A percentile compares a stretch with the other conserved stretches of the same genome.
These are phyloP conservation scores for Xerocomus potaroensis DNA, from an alignment of 768 basidiomycete genomes.

Conservation along the genomic window DNA sequence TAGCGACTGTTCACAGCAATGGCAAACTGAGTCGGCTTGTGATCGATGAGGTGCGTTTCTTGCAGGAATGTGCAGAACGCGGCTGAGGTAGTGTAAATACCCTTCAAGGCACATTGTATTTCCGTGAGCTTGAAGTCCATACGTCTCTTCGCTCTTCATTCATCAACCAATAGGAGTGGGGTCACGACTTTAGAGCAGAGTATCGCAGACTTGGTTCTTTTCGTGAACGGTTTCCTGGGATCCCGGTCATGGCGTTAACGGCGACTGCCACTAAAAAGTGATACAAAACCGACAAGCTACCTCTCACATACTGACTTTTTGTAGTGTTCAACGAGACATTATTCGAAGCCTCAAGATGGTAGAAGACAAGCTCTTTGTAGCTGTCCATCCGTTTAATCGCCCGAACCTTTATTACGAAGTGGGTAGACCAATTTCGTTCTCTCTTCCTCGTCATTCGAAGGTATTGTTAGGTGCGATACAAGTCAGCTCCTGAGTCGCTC, in stretches of 20 bases:
- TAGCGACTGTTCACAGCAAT: constrained; percentile 49
- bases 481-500: constrained; percentile 45
- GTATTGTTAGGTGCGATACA: constrained; percentile 54
- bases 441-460: background rate
- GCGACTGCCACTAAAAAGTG: constrained; percentile 76
- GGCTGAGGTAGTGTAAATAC: constrained; percentile 4
- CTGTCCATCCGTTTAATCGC: constrained; percentile 78
- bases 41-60: constrained; percentile 64
- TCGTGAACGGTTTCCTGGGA: constrained; percentile 56
- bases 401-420: constrained; percentile 81
- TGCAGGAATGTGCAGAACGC: background rate
- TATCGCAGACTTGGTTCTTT: constrained; percentile 72
- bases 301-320: constrained; percentile 3
- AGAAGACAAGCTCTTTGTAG: constrained; percentile 51
- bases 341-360: constrained; percentile 60
- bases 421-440: background rate
- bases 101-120: constrained; percentile 73
- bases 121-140: constrained; percentile 44
- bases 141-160: background rate
- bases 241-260: constrained; percentile 86
- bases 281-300: background rate
- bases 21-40: constrained; percentile 67
- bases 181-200: constrained; percentile 72
- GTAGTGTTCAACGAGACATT: constrained; percentile 73
- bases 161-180: constrained; percentile 63